phyloP scores from a whole-genome alignment of 805 yeast genomes.

The Starmerella bacillaris region DNA sequence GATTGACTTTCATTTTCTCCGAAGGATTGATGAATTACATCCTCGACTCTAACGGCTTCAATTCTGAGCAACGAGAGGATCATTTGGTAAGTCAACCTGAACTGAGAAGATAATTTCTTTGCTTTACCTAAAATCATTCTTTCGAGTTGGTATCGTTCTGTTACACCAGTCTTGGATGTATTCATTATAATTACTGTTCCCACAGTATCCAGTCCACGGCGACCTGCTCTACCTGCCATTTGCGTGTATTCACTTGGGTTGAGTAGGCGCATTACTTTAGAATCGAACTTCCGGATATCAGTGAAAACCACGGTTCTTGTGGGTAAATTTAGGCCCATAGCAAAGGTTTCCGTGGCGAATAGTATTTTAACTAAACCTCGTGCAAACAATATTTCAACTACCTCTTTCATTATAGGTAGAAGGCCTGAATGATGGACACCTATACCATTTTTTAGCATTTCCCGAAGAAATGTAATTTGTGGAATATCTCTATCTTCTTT shows the following conservation, averaged over 20 bases:
- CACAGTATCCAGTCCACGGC: constrained; percentile 82
- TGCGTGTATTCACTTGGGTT: constrained; percentile 95
- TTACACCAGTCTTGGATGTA: constrained; percentile 17
- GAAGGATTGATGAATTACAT: constrained; percentile 91
- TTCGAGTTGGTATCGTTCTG: constrained; percentile 36
- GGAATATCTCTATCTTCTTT: constrained; percentile 88
- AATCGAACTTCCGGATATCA: constrained; percentile 77
- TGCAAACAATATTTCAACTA: constrained; percentile 81
- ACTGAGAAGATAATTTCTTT: constrained; percentile 77
- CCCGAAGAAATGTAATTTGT: constrained; percentile 68
- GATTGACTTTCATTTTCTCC: constrained; percentile 80
- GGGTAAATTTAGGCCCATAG: constrained; percentile 94
- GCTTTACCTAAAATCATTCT: constrained; percentile 77
- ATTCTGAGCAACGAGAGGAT: constrained; percentile 72
- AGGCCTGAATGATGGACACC: constrained; percentile 94
- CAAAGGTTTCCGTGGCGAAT: constrained; percentile 96
- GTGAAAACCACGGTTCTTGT: constrained; percentile 90
- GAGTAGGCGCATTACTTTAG: constrained; percentile 58
- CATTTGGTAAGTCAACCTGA: constrained; percentile 90
- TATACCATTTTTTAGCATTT: constrained; percentile 72
- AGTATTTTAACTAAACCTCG: constrained; percentile 71
- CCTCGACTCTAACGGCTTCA: constrained; percentile 92
- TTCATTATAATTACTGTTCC: constrained; percentile 94
- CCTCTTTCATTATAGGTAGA: constrained; percentile 80
- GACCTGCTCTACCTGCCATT: constrained; percentile 98